Base-by-base conservation (phyloP, 2,329 filamentous ascomycete genomes). In the Paraphoma sp. region DNA sequence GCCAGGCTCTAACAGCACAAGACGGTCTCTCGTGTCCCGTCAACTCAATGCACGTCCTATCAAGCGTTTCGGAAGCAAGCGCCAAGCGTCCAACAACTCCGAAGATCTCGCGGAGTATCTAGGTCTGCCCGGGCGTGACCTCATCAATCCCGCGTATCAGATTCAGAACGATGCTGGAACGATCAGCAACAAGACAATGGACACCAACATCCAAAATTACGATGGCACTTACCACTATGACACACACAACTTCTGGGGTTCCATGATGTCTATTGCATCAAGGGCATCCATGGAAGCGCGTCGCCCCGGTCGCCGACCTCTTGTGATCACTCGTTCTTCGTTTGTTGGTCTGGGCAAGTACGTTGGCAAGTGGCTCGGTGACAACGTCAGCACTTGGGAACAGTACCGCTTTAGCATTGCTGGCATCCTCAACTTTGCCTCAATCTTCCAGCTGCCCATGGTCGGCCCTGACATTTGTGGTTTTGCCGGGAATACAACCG, bases 271-370 rank as follows among this genome's bases (percentile, higher is more conserved):
- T 1, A 78, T 82, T 17, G 79, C 85, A 9, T 89, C 88, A 0
- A 83, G 85, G 49, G 76, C 82, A n/a, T 88, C 90, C 2, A 89
- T 93, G 88, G 74, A 86, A 8, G 76, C 79, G 23, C 84, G 89
- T 12, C 84, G 89, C 0, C 89, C 90, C 0, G 73, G 76, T 1
- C 77, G 86, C 3, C 84, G 90, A 0, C 89, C 90, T 1, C 68
- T 93, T 54, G 80, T 93, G 54, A 91, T 93, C 65, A 92, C 90
- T 0, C 86, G 90, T 16, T 89, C 86, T 38, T 92, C 89, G 0
- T 93, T 91, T 68, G 86, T 89, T 9, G 90, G 91, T 4, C 87
- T 89, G 0, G 90, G 90, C 2, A 67, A 75, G 14, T 75, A 84
- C 33, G 82, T 86, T 30, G 84, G 83, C 23, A 83, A 87, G 59